Conservation (phyloP, 2,329 filamentous ascomycete genomes). For the Sporothrix globosa region DNA sequence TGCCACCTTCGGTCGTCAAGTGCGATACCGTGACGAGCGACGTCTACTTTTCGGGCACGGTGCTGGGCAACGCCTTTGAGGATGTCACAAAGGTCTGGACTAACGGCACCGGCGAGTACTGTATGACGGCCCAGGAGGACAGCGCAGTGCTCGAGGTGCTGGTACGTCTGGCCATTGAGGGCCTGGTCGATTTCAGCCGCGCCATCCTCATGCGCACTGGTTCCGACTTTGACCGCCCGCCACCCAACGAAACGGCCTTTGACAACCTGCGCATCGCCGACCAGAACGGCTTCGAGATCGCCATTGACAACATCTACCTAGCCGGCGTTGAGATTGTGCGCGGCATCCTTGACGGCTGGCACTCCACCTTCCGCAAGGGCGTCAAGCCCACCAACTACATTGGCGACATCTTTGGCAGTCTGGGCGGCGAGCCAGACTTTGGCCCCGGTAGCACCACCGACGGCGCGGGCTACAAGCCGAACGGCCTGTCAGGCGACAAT, state of each 20-base stretch:
- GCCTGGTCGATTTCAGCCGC: constrained; percentile 66
- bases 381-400: constrained; percentile 66
- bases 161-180: constrained; percentile 59
- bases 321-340: constrained; percentile 67
- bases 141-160: constrained; percentile 70
- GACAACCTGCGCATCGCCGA: constrained; percentile 63
- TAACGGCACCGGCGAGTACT: constrained; percentile 69
- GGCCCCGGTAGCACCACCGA: constrained; percentile 56
- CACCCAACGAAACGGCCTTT: constrained; percentile 57
- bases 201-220: constrained; percentile 69
- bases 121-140: constrained; percentile 73
- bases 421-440: constrained; percentile 69
- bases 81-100: constrained; percentile 67
- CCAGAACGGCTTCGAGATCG: constrained; percentile 66
- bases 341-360: constrained; percentile 66
- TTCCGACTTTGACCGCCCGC: constrained; percentile 73
- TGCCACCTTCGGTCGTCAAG: constrained; percentile 59
- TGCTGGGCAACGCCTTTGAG: constrained; percentile 66
- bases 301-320: constrained; percentile 67
- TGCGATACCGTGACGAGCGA: constrained; percentile 73
- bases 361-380: constrained; percentile 59
- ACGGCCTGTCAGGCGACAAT: constrained; percentile 37
- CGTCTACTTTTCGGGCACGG: constrained; percentile 68
- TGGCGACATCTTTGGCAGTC: constrained; percentile 70
- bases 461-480: constrained; percentile 42